These are phyloP conservation scores for Aegilops tauschii DNA, from an alignment of 176 grass and related monocot species.

Conservation along the genomic window DNA sequence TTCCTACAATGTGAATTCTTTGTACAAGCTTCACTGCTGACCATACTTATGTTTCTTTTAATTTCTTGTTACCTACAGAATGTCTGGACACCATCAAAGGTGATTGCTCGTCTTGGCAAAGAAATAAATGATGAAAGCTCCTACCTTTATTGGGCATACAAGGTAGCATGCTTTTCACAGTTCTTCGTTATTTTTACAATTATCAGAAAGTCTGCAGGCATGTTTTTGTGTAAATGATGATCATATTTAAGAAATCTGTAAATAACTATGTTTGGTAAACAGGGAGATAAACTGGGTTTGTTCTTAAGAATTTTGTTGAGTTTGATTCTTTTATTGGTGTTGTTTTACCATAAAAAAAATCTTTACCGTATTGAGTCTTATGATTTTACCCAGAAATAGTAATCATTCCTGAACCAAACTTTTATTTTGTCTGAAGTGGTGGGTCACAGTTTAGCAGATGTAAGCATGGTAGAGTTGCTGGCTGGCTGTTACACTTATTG, in stretches of 20 bases:
- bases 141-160: conserved; percentile 89
- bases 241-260: not conserved
- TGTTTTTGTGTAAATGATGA: not conserved
- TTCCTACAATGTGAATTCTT: not conserved
- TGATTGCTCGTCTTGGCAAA: conserved; percentile 88
- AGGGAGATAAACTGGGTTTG: not conserved
- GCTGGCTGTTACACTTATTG: not conserved
- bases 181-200: not conserved
- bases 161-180: conserved; percentile 46
- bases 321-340: not conserved
- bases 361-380: not conserved
- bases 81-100: conserved; percentile 92
- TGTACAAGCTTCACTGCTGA: not conserved
- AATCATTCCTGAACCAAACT: not conserved
- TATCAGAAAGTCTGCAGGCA: not conserved
- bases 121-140: conserved; percentile 88
- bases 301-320: not conserved
- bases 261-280: conserved; percentile 8
- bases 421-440: not conserved
- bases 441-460: not conserved
- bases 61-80: conserved; percentile 50
- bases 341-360: not conserved
- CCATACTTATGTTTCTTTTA: not conserved
- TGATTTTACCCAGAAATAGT: not conserved
- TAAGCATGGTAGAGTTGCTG: not conserved